phyloP scores from a whole-genome alignment of 1,284 basidiomycete species.

The Tilletia indica region DNA sequence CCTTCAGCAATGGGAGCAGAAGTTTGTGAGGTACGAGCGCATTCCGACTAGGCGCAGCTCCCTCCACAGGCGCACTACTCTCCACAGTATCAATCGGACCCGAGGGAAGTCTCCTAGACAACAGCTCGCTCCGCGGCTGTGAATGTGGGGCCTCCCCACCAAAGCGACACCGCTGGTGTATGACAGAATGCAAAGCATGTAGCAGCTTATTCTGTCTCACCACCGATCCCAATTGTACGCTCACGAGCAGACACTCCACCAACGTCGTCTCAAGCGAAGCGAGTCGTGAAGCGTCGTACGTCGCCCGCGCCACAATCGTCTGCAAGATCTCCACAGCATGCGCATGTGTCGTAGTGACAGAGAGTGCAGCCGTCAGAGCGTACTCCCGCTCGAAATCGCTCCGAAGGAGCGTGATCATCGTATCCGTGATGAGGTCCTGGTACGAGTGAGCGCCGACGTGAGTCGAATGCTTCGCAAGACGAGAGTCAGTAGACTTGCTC shows the following conservation, averaged over 20 bases:
- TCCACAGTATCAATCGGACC: slow-evolving; percentile 19
- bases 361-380: slow-evolving; percentile 71
- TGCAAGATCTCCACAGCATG: slow-evolving; percentile 78
- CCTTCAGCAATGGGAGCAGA: slow-evolving; percentile 73
- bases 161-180: slow-evolving; percentile 20
- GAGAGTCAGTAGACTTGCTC: slow-evolving; percentile 2
- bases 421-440: slow-evolving; percentile 18
- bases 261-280: slow-evolving; percentile 65
- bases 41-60: slow-evolving; percentile 25
- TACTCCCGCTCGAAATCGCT: slow-evolving; percentile 61
- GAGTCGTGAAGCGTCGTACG: slow-evolving; percentile 66
- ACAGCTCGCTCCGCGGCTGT: neutral
- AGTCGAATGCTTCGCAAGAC: neutral
- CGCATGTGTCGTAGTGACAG: slow-evolving; percentile 66
- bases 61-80: neutral
- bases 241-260: slow-evolving; percentile 72
- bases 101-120: neutral
- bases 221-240: slow-evolving; percentile 61
- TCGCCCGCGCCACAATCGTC: slow-evolving; percentile 73
- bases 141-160: neutral
- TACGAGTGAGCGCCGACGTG: neutral
- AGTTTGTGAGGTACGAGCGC: slow-evolving; percentile 57
- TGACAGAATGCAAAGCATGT: slow-evolving; percentile 78
- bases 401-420: neutral
- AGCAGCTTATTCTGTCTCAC: slow-evolving; percentile 72